Percentiles rank a stretch among this genome's conserved stretches.
phyloP scores from a whole-genome alignment of 768 basidiomycete species.

The Rhodosporidiobolus sp. region DNA sequence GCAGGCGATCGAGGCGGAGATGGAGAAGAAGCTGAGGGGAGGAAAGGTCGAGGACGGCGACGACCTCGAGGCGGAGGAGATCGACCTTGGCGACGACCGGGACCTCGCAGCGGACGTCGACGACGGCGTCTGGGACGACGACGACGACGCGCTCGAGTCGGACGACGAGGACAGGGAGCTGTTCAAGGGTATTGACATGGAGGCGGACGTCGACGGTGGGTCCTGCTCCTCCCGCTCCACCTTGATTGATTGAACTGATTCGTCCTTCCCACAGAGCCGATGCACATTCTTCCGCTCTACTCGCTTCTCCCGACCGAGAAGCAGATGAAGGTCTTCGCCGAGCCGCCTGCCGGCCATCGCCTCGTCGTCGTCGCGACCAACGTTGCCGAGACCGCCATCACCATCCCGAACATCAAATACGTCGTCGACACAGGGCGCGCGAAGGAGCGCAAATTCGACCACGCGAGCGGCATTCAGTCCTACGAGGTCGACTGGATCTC shows the following conservation, averaged over 20 bases:
- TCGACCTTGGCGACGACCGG: conserved; percentile 60
- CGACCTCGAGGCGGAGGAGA: conserved; percentile 75
- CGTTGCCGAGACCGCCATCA: conserved; percentile 93
- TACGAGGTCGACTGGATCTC: conserved; percentile 92
- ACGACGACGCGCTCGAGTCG: conserved; percentile 58
- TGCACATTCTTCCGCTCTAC: conserved; percentile 92
- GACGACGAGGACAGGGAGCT: conserved; percentile 67
- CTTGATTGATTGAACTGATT: conserved; percentile 34
- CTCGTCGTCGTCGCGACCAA: conserved; percentile 94
- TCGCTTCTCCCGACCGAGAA: conserved; percentile 87
- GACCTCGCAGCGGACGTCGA: conserved; percentile 48
- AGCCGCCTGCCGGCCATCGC: conserved; percentile 74
- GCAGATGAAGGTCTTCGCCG: conserved; percentile 87
- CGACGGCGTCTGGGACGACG: conserved; percentile 62
- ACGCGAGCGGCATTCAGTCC: conserved; percentile 75
- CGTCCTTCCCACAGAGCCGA: conserved; percentile 63
- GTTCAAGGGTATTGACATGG: conserved; percentile 50
- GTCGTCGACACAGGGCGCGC: conserved; percentile 95
- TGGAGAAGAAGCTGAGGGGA: conserved; percentile 16
- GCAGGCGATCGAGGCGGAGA: conserved; percentile 31
- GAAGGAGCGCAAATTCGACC: conserved; percentile 90
- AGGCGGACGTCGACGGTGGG: conserved; percentile 62
- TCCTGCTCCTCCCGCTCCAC: background rate
- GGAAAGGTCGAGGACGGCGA: conserved; percentile 50
- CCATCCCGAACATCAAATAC: conserved; percentile 94